Percentiles rank a stretch among this genome's conserved stretches.
Conservation (phyloP, 2,329 filamentous ascomycete genomes). For the Cryphonectria parasitica region DNA sequence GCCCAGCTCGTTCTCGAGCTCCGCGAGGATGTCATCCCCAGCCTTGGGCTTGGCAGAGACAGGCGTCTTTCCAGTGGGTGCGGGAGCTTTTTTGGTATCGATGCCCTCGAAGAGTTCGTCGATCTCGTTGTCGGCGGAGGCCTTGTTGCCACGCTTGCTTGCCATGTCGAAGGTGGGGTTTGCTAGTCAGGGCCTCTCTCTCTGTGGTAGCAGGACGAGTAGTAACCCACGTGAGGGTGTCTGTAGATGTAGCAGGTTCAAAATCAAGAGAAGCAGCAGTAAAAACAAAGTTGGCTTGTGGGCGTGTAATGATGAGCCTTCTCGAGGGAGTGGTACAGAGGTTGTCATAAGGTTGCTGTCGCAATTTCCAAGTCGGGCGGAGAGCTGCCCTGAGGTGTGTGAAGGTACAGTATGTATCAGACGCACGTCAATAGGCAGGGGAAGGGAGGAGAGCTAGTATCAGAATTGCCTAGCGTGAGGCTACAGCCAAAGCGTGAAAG, state of each 20-base stretch:
- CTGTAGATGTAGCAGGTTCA: not conserved
- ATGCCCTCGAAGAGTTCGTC: constrained; percentile 69
- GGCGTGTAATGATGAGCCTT: too few relatives aligned
- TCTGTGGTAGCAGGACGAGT: not conserved
- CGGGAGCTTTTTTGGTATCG: constrained; percentile 54
- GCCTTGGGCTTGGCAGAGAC: constrained; percentile 54
- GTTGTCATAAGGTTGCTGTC: not conserved
- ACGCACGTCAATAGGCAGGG: constrained; percentile 16
- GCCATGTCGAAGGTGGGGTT: constrained; percentile 50
- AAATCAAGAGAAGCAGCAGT: not conserved
- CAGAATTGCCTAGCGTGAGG: constrained; percentile 13
- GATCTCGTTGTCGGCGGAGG: constrained; percentile 63
- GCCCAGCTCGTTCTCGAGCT: constrained; percentile 79
- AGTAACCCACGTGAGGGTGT: not conserved
- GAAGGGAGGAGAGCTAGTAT: not conserved
- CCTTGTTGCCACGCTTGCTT: constrained; percentile 61
- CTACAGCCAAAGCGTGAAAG: constrained; percentile 23
- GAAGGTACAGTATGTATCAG: not conserved
- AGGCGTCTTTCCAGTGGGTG: constrained; percentile 46
- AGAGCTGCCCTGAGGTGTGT: not conserved
- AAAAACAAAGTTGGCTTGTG: not conserved
- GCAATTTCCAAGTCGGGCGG: not conserved
- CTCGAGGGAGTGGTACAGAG: not conserved
- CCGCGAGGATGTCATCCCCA: constrained; percentile 78
- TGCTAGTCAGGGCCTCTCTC: constrained; percentile 13